A percentile compares a stretch with the other conserved stretches of the same genome.
Evolutionary conservation across 164 flowering plant species (phyloP).

Genomic region (Kalanchoe fedtschenkoi): DNA sequence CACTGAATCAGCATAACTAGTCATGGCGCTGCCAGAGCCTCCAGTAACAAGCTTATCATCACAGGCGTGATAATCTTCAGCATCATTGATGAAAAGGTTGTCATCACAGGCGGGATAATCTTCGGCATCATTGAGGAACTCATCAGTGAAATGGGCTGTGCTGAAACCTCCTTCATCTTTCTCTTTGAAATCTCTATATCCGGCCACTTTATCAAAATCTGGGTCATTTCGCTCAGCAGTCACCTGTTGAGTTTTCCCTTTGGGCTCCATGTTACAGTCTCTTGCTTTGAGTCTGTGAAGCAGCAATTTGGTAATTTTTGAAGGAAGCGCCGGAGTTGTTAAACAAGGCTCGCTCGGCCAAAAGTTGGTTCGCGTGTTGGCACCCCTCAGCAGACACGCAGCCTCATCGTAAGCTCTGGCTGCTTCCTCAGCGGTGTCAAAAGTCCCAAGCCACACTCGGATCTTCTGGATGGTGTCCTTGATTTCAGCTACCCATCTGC

Average conservation of each 20-base stretch:
- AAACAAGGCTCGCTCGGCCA: constrained; percentile 35
- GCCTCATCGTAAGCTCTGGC: constrained; percentile 64
- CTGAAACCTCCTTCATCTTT: constrained; percentile 14
- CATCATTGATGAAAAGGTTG: constrained; percentile 25
- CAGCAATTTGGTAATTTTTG: constrained; percentile 45
- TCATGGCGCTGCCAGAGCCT: background rate
- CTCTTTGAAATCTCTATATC: constrained; percentile 10
- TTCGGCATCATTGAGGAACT: constrained; percentile 35
- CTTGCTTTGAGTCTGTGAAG: constrained; percentile 43
- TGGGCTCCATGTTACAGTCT: constrained; percentile 10
- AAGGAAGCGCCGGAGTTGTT: constrained; percentile 38
- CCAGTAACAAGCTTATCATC: constrained; percentile 2
- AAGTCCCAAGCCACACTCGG: constrained; percentile 53
- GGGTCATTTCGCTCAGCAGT: constrained; percentile 2
- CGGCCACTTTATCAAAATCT: background rate
- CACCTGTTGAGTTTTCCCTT: background rate
- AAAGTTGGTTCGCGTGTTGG: constrained; percentile 52
- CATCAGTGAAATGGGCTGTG: constrained; percentile 23
- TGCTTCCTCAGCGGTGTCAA: constrained; percentile 55
- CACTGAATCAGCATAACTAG: constrained; percentile 8
- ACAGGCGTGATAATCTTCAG: constrained; percentile 17
- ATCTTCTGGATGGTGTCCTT: constrained; percentile 54
- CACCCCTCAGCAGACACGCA: constrained; percentile 49
- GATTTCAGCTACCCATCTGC: constrained; percentile 54
- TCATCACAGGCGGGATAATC: constrained; percentile 10